These are phyloP conservation scores for Sporothrix mexicana DNA, from an alignment of 2,329 filamentous ascomycete genomes.

Conservation along the genomic window DNA sequence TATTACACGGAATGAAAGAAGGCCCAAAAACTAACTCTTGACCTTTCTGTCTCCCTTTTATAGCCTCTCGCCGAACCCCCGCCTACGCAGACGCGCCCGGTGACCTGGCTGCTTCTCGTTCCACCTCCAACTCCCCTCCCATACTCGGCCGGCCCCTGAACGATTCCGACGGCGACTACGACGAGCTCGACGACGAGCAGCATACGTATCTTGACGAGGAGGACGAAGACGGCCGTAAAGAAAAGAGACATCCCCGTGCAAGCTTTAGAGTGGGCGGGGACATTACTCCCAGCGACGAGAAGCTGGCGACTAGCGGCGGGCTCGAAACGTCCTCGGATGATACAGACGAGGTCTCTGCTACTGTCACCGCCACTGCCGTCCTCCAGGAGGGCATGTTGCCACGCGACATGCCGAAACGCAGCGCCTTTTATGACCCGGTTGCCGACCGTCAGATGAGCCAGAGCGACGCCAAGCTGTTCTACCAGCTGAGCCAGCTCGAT, in stretches of 20 bases:
- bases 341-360: conserved; percentile 43
- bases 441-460: conserved; percentile 94
- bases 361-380: conserved; percentile 36
- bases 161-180: conserved; percentile 28
- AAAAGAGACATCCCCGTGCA: not conserved
- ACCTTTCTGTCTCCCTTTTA: not conserved
- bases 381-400: conserved; percentile 63
- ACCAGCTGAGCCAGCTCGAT: conserved; percentile 82
- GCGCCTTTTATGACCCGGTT: conserved; percentile 90
- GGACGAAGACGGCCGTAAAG: not conserved
- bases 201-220: conserved; percentile 6
- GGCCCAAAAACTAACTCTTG: conserved; percentile 2
- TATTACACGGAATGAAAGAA: not conserved
- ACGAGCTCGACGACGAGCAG: conserved; percentile 1
- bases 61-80: conserved; percentile 21
- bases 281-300: conserved; percentile 20
- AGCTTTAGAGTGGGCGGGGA: conserved; percentile 25
- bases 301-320: not conserved
- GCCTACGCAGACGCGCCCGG: conserved; percentile 15
- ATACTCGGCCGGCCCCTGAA: not conserved
- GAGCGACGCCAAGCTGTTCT: conserved; percentile 93
- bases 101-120: conserved; percentile 29
- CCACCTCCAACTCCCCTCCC: conserved; percentile 34
- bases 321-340: conserved; percentile 38
- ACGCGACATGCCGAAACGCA: conserved; percentile 69